Base-by-base conservation (phyloP, 108 stramenopile genomes). In the Pseudonitzschia delicatissima region DNA sequence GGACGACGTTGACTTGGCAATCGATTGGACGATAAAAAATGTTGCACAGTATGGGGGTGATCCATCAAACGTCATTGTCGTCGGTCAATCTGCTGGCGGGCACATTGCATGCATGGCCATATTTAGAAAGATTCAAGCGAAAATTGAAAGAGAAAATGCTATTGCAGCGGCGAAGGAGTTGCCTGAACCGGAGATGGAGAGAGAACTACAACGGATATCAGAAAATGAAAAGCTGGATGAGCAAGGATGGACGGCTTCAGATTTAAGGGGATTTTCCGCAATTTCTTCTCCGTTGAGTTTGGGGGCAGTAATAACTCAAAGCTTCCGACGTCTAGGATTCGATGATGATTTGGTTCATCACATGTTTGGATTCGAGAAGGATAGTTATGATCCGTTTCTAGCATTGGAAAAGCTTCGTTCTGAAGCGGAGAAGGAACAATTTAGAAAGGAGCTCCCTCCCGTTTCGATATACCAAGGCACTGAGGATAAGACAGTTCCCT, bases 41-140 rank as follows among this genome's bases (percentile, higher is more conserved):
- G 59, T 72, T 33, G 69, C 66, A 15, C 45, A 67, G 8, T 81
- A 68, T 76, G 91, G 91, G 13, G 91, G 91, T 21, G 87, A 92
- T 76, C 72, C 50, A 21, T 7, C 57, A 12, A 62, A 69, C 29
- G 53, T 90, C 8, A 69, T 85, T 0, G 15, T 90, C 18, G 80
- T 85, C 18, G 89, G 89, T 2, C 89, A 90, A 62, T 71, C 68
- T 60, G 89, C 89, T 13, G 89, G 89, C 2, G 89, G 84, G 1
- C 89, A 90, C 62, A 64, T 87, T 11, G 35, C 62, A 36, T 33
- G 29, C 35, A 63, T 57, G 64, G 60, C 64, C 13, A 8, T 72
- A 2, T 29, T 72, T 15, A n/a, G 28, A 3, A 69, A 59, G 53
- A 37, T 34, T 57, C 74, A 31, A 23, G 27, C 40, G 9, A 50